Evolutionary conservation across 208 protist species (phyloP).

Genomic region (Herpetomonas samuelpessoai): DNA sequence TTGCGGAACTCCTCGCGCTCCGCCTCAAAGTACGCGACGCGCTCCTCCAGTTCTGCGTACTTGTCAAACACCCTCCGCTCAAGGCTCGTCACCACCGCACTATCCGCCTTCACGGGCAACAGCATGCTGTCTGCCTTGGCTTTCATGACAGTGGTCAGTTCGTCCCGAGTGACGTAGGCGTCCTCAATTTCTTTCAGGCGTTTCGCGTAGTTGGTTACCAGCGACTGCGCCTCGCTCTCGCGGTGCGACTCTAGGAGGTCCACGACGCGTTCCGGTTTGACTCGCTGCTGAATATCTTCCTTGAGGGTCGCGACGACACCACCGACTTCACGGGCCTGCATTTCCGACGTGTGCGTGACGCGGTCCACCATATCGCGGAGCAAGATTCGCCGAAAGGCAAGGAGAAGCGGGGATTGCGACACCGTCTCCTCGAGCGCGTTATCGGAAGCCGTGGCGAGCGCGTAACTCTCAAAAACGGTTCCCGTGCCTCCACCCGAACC

Average conservation of each 20-base stretch:
- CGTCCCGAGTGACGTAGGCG: constrained; percentile 40
- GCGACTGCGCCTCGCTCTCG: constrained; percentile 15
- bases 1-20: constrained; percentile 70
- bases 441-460: not conserved
- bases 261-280: constrained; percentile 3
- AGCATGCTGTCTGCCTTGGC: constrained; percentile 53
- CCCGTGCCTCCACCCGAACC: too few relatives aligned
- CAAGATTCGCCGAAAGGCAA: constrained; percentile 67
- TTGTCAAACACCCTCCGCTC: constrained; percentile 47
- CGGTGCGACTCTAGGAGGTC: constrained; percentile 8
- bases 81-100: constrained; percentile 43
- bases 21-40: constrained; percentile 68
- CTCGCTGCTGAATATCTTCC: constrained; percentile 17
- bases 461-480: not conserved
- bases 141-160: constrained; percentile 41
- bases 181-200: constrained; percentile 47
- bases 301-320: constrained; percentile 35
- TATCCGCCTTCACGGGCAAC: constrained; percentile 54
- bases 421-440: constrained; percentile 32
- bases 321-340: constrained; percentile 56
- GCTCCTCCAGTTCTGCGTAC: constrained; percentile 68
- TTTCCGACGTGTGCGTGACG: constrained; percentile 33
- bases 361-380: constrained; percentile 69
- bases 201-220: constrained; percentile 17
- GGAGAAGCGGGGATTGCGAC: constrained; percentile 57